phyloP scores from a whole-genome alignment of 345 rosid species.

The Pistacia vera region DNA sequence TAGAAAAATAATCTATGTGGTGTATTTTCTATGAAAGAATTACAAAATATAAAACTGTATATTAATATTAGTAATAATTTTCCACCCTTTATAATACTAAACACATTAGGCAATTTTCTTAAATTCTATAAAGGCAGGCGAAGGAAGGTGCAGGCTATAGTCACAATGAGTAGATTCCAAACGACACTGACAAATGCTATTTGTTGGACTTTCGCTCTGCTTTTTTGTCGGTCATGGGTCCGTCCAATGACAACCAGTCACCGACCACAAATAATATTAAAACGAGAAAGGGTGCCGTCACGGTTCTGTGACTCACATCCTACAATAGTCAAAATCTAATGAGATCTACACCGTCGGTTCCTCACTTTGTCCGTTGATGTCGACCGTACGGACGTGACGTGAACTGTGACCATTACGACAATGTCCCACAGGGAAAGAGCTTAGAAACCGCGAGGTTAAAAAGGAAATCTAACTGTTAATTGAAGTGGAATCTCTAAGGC shows the following conservation, averaged over 20 bases:
- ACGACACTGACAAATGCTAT: too few relatives aligned
- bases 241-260: not conserved
- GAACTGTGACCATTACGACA: too few relatives aligned
- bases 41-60: too few relatives aligned
- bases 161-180: too few relatives aligned
- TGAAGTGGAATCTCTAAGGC: not conserved
- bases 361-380: not conserved
- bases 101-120: too few relatives aligned
- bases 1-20: too few relatives aligned
- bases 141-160: too few relatives aligned
- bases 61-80: too few relatives aligned
- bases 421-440: conserved; percentile 11
- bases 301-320: not conserved
- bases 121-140: too few relatives aligned
- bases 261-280: not conserved
- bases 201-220: not conserved
- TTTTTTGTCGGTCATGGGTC: not conserved
- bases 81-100: too few relatives aligned
- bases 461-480: not conserved
- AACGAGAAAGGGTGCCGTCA: not conserved
- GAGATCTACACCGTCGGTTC: not conserved
- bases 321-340: too few relatives aligned
- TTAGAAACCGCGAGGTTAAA: not conserved
- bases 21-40: too few relatives aligned
- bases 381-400: not conserved